A percentile compares a stretch with the other conserved stretches of the same genome.
These are phyloP conservation scores for Phaeodactylum tricornutum DNA, from an alignment of 108 stramenopile genomes.

Conservation along the genomic window DNA sequence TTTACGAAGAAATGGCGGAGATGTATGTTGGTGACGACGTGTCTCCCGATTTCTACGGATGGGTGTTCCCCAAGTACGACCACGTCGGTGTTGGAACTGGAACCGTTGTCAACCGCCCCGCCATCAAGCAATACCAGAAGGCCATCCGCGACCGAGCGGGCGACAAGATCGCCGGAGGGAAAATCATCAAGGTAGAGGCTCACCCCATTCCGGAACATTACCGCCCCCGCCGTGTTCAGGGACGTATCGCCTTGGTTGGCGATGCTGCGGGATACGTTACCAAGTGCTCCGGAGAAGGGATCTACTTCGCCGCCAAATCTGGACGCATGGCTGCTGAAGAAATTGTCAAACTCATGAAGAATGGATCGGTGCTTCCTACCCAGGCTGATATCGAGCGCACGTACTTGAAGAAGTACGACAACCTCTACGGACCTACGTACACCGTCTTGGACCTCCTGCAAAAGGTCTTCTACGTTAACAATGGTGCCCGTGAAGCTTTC, in stretches of 20 bases:
- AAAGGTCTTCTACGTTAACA: slow-evolving; percentile 96
- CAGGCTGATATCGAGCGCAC: slow-evolving; percentile 86
- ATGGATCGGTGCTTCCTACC: slow-evolving; percentile 83
- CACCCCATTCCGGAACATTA: slow-evolving; percentile 99
- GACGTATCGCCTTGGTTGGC: slow-evolving; percentile 90
- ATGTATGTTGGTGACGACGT: slow-evolving; percentile 99
- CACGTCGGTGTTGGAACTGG: slow-evolving; percentile 98
- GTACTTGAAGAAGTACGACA: slow-evolving; percentile 93
- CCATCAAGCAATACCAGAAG: slow-evolving; percentile 98
- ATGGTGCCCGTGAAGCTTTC: slow-evolving; percentile 96
- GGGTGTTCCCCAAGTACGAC: slow-evolving; percentile 99
- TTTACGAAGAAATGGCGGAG: slow-evolving; percentile 97
- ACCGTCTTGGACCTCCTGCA: slow-evolving; percentile 93
- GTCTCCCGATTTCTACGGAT: slow-evolving; percentile 97
- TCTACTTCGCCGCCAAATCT: slow-evolving; percentile 97
- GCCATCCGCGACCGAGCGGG: slow-evolving; percentile 97
- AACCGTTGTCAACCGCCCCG: slow-evolving; percentile 96
- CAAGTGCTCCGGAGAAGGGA: slow-evolving; percentile 98
- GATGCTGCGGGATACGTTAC: slow-evolving; percentile 98
- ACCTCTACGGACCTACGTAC: slow-evolving; percentile 92
- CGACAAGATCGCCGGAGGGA: slow-evolving; percentile 94
- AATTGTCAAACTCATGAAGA: slow-evolving; percentile 83
- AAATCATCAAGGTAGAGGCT: slow-evolving; percentile 99
- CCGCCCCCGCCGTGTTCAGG: slow-evolving; percentile 91
- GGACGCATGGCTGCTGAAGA: slow-evolving; percentile 97